Base-by-base conservation (phyloP, 164 flowering plant genomes). In the Magnolia kwangsiensis region DNA sequence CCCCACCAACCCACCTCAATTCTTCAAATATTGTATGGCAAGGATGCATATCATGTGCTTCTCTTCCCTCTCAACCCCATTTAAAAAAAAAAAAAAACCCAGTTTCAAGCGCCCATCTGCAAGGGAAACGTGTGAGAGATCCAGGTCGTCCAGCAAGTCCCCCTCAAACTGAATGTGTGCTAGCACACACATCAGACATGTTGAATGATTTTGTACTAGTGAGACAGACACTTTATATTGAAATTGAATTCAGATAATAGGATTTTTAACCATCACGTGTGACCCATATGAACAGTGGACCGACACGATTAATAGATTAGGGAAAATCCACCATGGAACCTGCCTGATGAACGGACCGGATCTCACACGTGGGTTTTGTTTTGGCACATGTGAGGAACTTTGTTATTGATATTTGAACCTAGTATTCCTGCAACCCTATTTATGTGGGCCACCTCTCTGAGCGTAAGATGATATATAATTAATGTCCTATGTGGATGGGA, bases 11-110 rank as follows among this genome's bases (percentile, higher is more conserved):
- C 45, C 45, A 37, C 45, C 45, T 5, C 45, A 37, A 37, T 37
- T 37, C 45, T 3, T 37, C 45, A 37, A 63, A 58, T 50, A 71
- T 58, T 77, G 82, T 61, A 71, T 78, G 77, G 75, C 74, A 59
- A 78, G 82, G 83, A 80, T 75, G 76, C 82, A 82, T 77, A 79
- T 82, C 82, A 82, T 78, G 79, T 80, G 87, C 73, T 75, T 77
- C 77, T 77, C 66, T 66, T 59, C 23, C 50, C 13, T 1, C 9
- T 18, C 23, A 11, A 58, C 63, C 19, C 63, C 63, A 11, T 11
- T 58, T 13, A 58, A 37, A 3, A 4, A 37, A 37, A 0, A 4
- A 37, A 37, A 3, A 37, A 4, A 37, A 3, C 45, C 45, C 45
- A 3, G 45, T 37, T 37, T 37, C 45, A 37, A 37, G 45, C 45